These are phyloP conservation scores for Phytopythium cucurbitacearum DNA, from an alignment of 352 stramenopile genomes.

Conservation along the genomic window DNA sequence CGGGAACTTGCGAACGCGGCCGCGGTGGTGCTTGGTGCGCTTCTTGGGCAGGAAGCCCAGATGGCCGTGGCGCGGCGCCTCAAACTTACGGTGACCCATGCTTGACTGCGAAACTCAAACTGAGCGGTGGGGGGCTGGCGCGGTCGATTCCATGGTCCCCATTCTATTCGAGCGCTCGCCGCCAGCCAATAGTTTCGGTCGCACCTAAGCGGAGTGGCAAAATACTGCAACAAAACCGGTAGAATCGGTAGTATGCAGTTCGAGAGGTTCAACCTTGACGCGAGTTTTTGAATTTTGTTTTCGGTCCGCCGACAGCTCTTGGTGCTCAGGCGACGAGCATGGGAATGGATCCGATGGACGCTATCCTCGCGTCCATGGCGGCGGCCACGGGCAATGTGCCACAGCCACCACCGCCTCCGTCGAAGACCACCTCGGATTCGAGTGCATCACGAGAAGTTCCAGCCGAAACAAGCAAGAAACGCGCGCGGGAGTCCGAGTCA, in stretches of 20 bases:
- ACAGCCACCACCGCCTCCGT: background rate
- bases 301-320: too few species aligned
- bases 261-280: too few species aligned
- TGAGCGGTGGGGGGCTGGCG: constrained; percentile 8
- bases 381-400: constrained; percentile 61
- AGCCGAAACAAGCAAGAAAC: constrained; percentile 21
- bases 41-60: constrained; percentile 99
- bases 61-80: constrained; percentile 95
- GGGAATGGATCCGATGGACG: constrained; percentile 49
- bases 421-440: background rate
- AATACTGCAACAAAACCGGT: too few species aligned
- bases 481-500: constrained; percentile 14
- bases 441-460: too few species aligned
- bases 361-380: constrained; percentile 81
- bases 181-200: constrained; percentile 1
- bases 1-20: constrained; percentile 99
- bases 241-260: too few species aligned
- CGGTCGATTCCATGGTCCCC: too few species aligned
- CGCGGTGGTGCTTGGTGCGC: constrained; percentile 99
- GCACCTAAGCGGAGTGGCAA: too few species aligned
- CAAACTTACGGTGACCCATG: constrained; percentile 99
- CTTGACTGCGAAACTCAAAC: constrained; percentile 85
- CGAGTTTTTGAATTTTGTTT: too few species aligned
- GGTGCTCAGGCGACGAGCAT: constrained; percentile 1
- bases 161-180: background rate